Conservation (phyloP, 331 rosid species). For the Ulmus americana region DNA sequence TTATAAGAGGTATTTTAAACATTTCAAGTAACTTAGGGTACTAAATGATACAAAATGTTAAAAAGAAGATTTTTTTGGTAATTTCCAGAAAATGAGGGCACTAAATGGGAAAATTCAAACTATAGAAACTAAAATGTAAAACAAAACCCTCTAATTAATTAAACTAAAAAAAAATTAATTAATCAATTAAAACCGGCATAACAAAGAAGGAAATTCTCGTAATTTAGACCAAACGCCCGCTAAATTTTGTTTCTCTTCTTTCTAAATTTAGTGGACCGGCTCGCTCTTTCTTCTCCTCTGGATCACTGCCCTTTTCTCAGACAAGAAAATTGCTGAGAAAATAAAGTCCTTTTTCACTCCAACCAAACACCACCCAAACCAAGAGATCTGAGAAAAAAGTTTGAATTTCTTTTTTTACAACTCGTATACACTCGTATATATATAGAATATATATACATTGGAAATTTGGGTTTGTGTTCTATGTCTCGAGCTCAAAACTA, state of each 20-base stretch:
- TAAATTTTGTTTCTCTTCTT: slow-evolving; percentile 19
- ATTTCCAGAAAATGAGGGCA: no score
- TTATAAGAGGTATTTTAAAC: no score
- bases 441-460: neutral
- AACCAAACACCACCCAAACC: neutral
- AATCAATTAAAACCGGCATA: neutral
- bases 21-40: no score
- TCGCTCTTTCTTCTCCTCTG: slow-evolving; percentile 6
- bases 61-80: no score
- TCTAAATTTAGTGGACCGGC: slow-evolving; percentile 22
- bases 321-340: neutral
- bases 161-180: neutral
- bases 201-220: neutral
- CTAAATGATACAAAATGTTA: no score
- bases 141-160: no score
- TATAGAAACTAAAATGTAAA: no score
- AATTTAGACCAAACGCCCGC: slow-evolving; percentile 9
- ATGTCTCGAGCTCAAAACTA: slow-evolving; percentile 78
- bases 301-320: slow-evolving; percentile 18
- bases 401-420: neutral
- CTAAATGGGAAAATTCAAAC: no score
- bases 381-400: neutral
- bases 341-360: neutral
- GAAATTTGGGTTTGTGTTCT: neutral
- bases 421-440: neutral